phyloP scores from a whole-genome alignment of 1,139 yeast species.

The Hemisphaericaspora xylofermentans region DNA sequence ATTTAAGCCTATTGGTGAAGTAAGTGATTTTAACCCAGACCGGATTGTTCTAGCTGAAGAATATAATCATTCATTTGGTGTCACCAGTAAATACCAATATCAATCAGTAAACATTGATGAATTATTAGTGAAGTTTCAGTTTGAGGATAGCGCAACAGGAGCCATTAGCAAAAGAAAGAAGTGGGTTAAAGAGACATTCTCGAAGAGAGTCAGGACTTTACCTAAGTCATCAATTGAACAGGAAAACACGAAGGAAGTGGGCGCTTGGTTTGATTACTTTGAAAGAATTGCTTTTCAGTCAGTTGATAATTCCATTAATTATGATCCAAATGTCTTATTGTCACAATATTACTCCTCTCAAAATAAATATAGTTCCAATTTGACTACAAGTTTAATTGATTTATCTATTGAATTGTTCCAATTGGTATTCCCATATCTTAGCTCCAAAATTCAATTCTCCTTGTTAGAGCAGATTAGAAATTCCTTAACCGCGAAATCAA shows the following conservation, averaged over 20 bases:
- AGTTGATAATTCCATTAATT: constrained; percentile 29
- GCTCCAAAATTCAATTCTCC: constrained; percentile 83
- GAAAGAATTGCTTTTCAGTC: constrained; percentile 27
- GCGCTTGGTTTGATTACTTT: constrained; percentile 35
- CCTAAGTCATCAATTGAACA: constrained; percentile 10
- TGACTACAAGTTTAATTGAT: constrained; percentile 65
- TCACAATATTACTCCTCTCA: constrained; percentile 27
- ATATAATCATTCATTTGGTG: constrained; percentile 38
- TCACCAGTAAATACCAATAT: constrained; percentile 35
- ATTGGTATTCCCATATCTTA: constrained; percentile 65
- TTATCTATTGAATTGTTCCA: constrained; percentile 76
- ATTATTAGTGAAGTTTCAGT: constrained; percentile 19
- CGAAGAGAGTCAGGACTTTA: constrained; percentile 1
- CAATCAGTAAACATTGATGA: constrained; percentile 25
- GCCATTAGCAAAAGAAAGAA: constrained; percentile 7
- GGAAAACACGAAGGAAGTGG: constrained; percentile 2
- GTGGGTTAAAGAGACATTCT: constrained; percentile 19
- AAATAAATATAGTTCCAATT: constrained; percentile 27
- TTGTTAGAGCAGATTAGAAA: constrained; percentile 75
- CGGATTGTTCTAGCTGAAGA: constrained; percentile 32
- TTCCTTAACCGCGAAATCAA: constrained; percentile 33
- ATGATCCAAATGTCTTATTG: constrained; percentile 36
- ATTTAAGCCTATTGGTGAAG: constrained; percentile 18
- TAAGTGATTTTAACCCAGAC: constrained; percentile 25
- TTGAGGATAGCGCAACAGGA: not conserved